Base-by-base conservation (phyloP, 257 asterid species). In the Gentiana dahurica region DNA sequence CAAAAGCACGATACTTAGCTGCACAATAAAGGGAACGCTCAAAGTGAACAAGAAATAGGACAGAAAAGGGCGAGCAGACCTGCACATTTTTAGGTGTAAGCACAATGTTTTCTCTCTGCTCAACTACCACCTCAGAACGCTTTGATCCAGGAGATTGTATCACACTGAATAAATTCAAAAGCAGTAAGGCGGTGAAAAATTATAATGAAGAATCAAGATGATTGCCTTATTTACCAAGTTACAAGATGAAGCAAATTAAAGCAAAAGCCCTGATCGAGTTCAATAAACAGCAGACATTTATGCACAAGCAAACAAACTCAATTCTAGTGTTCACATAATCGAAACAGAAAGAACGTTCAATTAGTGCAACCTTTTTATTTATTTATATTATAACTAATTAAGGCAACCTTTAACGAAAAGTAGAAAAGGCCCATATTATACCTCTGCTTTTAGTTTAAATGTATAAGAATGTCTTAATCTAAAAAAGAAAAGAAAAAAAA, bases 71-170 rank as follows among this genome's bases (percentile, higher is more conserved):
- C 3, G 51, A 50, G 61, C 58, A 54, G 54, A 91, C 98, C 95
- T 91, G 98, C 70, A 91, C 97, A 50, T 91, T 91, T 69, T 87
- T 91, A 77, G 97, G 89, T 64, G 98, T 85, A 59, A 91, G 96
- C 73, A 91, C 80, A 65, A 91, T 70, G 82, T 68, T 75, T 66
- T 91, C 98, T 72, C 87, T 81, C 74, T 70, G 90, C 63, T 87
- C 98, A 68, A 85, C 65, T 58, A 81, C 65, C 44, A 74, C 68
- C 57, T 91, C 96, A 55, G 80, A 74, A 53, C 97, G 81, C 66
- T 87, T 91, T 36, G 87, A 75, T 60, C 89, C 72, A 61, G 97
- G 97, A 54, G 97, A 85, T 49, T 69, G 86, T 36, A 73, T 51
- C 66, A 73, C 69, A 69, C 98, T 91, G 85, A 79, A 83, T 50